phyloP scores from a whole-genome alignment of 2,329 filamentous ascomycete species.

The Stylonectria norvegica region DNA sequence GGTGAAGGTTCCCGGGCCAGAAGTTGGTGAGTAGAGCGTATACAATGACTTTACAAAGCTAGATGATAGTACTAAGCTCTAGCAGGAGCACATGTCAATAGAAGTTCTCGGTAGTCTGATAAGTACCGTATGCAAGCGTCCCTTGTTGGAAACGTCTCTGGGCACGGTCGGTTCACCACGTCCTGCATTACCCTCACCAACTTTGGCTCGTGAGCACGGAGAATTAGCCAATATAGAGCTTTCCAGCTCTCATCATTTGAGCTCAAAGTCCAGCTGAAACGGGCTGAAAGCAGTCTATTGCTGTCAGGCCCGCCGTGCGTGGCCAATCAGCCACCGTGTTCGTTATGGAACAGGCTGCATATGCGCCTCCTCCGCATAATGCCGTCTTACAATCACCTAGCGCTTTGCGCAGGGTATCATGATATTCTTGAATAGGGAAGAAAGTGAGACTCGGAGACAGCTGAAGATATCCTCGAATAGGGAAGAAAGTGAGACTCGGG shows the following conservation, averaged over 20 bases:
- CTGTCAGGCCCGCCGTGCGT: background rate
- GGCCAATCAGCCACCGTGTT: background rate
- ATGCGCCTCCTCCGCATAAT: background rate
- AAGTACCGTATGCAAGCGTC: no score
- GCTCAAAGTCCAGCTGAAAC: background rate
- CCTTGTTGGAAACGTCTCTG: no score
- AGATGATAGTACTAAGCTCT: background rate
- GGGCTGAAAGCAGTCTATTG: background rate
- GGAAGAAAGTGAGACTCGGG: background rate
- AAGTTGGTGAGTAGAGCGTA: background rate
- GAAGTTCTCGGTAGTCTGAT: no score
- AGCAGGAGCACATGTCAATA: no score
- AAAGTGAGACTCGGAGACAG: background rate
- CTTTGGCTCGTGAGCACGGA: background rate
- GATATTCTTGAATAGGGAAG: background rate
- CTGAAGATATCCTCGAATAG: no score
- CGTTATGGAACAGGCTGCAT: background rate
- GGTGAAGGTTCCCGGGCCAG: background rate
- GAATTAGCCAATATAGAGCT: background rate
- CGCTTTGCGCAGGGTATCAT: background rate
- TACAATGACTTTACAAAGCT: background rate
- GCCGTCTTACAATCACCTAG: background rate
- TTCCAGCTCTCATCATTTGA: background rate
- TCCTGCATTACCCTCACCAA: no score
- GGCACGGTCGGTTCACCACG: no score